These are phyloP conservation scores for Orychophragmus violaceus DNA, from an alignment of 345 rosid species.

Conservation along the genomic window DNA sequence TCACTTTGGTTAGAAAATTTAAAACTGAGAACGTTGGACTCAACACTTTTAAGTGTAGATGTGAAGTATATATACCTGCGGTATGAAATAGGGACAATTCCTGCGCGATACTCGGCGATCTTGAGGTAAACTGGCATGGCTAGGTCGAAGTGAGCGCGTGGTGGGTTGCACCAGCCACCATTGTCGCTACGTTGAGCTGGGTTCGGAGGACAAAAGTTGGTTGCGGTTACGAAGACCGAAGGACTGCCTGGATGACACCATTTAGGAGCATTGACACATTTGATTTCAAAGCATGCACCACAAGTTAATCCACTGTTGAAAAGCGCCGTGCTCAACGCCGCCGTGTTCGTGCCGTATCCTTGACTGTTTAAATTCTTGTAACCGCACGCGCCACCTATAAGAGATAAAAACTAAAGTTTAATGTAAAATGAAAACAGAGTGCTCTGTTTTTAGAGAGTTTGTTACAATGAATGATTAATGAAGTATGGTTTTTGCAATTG, in stretches of 20 bases:
- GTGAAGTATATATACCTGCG: constrained; percentile 23
- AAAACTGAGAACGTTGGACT: too few relatives aligned
- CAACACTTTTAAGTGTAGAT: background rate
- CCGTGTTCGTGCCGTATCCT: constrained; percentile 76
- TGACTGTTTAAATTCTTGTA: constrained; percentile 65
- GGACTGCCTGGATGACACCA: constrained; percentile 72
- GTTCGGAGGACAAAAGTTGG: constrained; percentile 71
- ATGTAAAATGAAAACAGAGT: too few relatives aligned
- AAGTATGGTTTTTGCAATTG: background rate
- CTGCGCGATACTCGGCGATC: constrained; percentile 61
- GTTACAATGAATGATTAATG: background rate
- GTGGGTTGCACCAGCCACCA: constrained; percentile 93
- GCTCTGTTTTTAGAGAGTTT: constrained; percentile 10
- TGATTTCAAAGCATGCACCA: constrained; percentile 67
- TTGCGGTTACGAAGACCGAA: constrained; percentile 59
- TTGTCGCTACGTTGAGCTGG: constrained; percentile 42
- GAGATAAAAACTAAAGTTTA: too few relatives aligned
- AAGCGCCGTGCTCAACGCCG: constrained; percentile 66
- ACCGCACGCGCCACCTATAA: constrained; percentile 67
- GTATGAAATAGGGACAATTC: constrained; percentile 61
- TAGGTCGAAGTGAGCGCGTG: constrained; percentile 42
- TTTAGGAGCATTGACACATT: constrained; percentile 50
- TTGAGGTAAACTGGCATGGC: constrained; percentile 38
- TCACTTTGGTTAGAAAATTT: too few relatives aligned
- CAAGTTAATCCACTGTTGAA: constrained; percentile 65